A percentile compares a stretch with the other conserved stretches of the same genome.
These are phyloP conservation scores for Kazachstania taianensis DNA, from an alignment of 805 yeast genomes.

Conservation along the genomic window DNA sequence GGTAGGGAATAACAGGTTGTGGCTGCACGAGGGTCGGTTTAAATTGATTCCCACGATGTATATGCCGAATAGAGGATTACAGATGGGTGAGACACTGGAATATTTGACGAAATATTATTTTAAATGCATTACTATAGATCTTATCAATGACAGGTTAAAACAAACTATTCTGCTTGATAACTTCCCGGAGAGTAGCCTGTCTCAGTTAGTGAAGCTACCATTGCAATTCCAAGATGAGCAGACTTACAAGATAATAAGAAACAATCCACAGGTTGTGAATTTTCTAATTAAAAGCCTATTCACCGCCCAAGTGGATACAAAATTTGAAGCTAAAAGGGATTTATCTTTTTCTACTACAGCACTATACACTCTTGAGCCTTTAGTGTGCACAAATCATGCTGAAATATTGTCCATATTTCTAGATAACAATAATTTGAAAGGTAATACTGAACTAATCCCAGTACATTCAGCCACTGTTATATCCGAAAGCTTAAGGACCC, in stretches of 20 bases:
- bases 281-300: constrained; percentile 12
- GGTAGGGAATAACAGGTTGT: constrained; percentile 36
- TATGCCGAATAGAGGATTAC: constrained; percentile 28
- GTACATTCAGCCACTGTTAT: constrained; percentile 10
- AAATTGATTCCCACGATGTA: constrained; percentile 33
- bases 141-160: constrained; percentile 15
- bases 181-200: constrained; percentile 27
- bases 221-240: constrained; percentile 11
- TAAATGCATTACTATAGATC: constrained; percentile 23
- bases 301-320: background rate
- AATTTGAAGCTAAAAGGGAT: background rate
- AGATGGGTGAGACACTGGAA: constrained; percentile 32
- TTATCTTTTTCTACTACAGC: background rate
- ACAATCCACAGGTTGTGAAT: constrained; percentile 15
- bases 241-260: constrained; percentile 7
- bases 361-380: background rate
- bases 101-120: constrained; percentile 33
- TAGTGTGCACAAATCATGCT: constrained; percentile 8
- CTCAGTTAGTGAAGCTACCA: constrained; percentile 14
- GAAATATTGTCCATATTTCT: constrained; percentile 12
- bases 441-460: constrained; percentile 5
- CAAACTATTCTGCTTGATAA: constrained; percentile 7
- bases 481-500: constrained; percentile 5
- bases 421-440: constrained; percentile 7
- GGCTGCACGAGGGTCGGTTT: constrained; percentile 38